phyloP scores from a whole-genome alignment of 768 basidiomycete genomes.

The Boletus coccyginus region DNA sequence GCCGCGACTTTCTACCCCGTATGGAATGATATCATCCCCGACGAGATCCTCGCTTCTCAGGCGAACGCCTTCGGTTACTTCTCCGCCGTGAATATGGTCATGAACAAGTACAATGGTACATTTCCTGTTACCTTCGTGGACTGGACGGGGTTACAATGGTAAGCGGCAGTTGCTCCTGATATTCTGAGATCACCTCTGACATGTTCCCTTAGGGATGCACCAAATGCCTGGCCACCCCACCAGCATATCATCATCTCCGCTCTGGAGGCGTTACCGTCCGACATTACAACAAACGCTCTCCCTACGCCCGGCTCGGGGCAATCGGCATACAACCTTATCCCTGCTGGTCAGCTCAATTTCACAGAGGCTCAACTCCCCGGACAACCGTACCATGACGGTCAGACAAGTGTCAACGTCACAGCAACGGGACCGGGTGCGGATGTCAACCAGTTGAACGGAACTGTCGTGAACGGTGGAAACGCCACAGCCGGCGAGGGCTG shows the following conservation, averaged over 20 bases:
- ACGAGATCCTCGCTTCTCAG: constrained; percentile 55
- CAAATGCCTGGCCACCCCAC: constrained; percentile 89
- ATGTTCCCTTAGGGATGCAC: constrained; percentile 58
- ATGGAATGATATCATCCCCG: constrained; percentile 84
- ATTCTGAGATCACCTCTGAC: neutral
- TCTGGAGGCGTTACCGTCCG: constrained; percentile 68
- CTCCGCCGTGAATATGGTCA: constrained; percentile 68
- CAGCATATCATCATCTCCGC: constrained; percentile 80
- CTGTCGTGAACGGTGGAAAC: constrained; percentile 70
- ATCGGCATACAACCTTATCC: constrained; percentile 67
- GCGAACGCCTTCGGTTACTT: constrained; percentile 71
- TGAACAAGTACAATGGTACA: constrained; percentile 87
- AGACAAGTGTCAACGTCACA: constrained; percentile 45
- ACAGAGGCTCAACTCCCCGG: constrained; percentile 66
- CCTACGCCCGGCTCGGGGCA: constrained; percentile 48
- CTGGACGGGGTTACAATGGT: constrained; percentile 79
- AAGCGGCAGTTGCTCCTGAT: constrained; percentile 2
- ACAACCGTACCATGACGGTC: constrained; percentile 49
- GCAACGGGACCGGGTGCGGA: constrained; percentile 55
- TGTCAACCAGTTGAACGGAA: constrained; percentile 51
- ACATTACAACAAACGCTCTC: constrained; percentile 58
- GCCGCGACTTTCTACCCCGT: constrained; percentile 79
- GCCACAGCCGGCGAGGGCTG: constrained; percentile 60
- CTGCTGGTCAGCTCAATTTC: constrained; percentile 77
- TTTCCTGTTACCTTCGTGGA: constrained; percentile 76